These are phyloP conservation scores for Ogataea pignaliae DNA, from an alignment of 805 yeast species.

Conservation along the genomic window DNA sequence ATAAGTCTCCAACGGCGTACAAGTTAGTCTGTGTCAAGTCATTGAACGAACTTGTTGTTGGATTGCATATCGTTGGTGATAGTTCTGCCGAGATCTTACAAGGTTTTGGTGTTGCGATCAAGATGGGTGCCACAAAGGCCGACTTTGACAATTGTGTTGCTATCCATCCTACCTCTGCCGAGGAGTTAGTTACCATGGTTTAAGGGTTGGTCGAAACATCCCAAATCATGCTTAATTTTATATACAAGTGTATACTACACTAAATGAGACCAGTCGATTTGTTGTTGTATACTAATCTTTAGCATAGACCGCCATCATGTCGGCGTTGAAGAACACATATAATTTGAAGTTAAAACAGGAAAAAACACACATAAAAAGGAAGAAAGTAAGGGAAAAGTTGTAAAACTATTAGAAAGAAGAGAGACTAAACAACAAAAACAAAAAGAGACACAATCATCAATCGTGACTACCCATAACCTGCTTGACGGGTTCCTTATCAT, in stretches of 20 bases:
- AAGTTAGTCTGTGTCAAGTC: conserved; percentile 72
- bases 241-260: no score
- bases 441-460: background rate
- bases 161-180: conserved; percentile 98
- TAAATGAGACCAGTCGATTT: conserved; percentile 17
- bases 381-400: no score
- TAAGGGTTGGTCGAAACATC: no score
- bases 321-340: no score
- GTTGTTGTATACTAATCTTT: conserved; percentile 2
- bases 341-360: no score
- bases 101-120: conserved; percentile 97
- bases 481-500: conserved; percentile 91
- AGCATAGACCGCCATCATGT: no score
- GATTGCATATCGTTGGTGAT: conserved; percentile 92
- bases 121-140: conserved; percentile 98
- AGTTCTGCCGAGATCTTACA: conserved; percentile 87
- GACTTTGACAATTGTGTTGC: conserved; percentile 97
- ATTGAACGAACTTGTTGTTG: conserved; percentile 86
- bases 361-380: no score
- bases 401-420: conserved; percentile 4
- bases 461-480: conserved; percentile 53
- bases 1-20: conserved; percentile 84
- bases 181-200: conserved; percentile 86
- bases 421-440: background rate
- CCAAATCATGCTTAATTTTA: no score